Evolutionary conservation across 495 filamentous ascomycete species (phyloP), one percentile per base, ranked within the genome.

Genomic region (Amniculicola lignicola): DNA sequence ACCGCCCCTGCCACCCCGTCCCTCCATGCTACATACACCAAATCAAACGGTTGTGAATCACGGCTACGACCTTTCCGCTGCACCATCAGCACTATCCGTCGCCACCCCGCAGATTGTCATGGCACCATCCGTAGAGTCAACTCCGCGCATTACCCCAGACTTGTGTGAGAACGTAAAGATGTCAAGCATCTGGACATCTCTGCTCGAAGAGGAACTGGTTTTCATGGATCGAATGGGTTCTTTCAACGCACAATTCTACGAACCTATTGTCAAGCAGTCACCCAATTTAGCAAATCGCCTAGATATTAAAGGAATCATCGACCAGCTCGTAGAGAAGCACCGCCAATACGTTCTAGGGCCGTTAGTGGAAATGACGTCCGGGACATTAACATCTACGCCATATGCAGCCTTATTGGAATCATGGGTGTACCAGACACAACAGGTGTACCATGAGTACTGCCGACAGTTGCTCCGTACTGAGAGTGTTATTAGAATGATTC

Each of bases 1-100:
- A 19, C 57, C 57, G 2, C 57, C 57, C 10, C 37, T 60, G 3
- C 57, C 57, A 7, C 57, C 49, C 9, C 37, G 37, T 12, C 37
- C 10, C 16, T 18, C 37, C 10, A 40, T 9, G 29, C 29, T n/a
- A 33, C 29, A 7, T 33, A 40, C 37, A 18, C 37, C 9, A 6
- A 9, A 10, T 6, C 7, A 40, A 18, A 40, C 10, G 6, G 10
- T 40, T 12, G 9, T 40, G 7, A 9, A 12, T 10, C 6, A 9
- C 6, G 9, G 19, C 6, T 6, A 6, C 37, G 9, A 6, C 19
- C 37, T 10, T 10, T 18, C 9, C 16, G 7, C 37, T 9, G 11
- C 37, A 33, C 29, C 7, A 33, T 7, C 29, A 7, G 7, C 29
- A n/a, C n/a, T n/a, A 33, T 33, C 7, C 29, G n/a, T 7, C 7